These are phyloP conservation scores for Marvania coccoides DNA, from an alignment of 139 green algal genomes.

Conservation along the genomic window DNA sequence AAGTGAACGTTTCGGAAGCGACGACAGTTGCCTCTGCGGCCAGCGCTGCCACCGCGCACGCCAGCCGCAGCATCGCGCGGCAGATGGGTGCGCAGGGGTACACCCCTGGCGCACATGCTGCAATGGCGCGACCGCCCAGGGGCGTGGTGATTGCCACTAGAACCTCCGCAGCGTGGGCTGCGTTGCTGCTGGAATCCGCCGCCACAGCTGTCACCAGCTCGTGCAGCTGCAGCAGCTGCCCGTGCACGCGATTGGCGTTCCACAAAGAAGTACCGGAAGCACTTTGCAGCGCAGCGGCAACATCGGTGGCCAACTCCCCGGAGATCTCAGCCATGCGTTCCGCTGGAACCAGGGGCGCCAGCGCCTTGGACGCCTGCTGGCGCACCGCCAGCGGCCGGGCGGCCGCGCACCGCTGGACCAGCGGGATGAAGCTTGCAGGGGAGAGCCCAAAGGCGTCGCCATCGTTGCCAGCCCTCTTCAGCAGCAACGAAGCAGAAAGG, in stretches of 20 bases:
- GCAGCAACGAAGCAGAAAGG: no score
- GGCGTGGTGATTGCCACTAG: slow-evolving; percentile 1
- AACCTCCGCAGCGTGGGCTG: background rate
- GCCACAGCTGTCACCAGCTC: slow-evolving; percentile 27
- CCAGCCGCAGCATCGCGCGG: slow-evolving; percentile 7
- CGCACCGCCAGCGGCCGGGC: slow-evolving; percentile 50
- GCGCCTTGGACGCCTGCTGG: slow-evolving; percentile 52
- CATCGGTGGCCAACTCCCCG: background rate
- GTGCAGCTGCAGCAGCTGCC: slow-evolving; percentile 49
- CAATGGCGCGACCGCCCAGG: slow-evolving; percentile 6
- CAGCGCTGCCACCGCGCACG: slow-evolving; percentile 6
- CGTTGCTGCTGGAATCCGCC: background rate
- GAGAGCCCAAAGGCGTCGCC: no score
- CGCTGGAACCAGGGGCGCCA: slow-evolving; percentile 56
- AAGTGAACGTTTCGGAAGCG: background rate
- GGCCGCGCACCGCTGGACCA: slow-evolving; percentile 42
- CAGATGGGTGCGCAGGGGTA: slow-evolving; percentile 6
- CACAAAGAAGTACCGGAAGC: background rate
- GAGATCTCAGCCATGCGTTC: background rate
- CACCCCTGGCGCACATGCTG: background rate
- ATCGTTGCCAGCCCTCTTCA: no score
- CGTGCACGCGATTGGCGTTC: slow-evolving; percentile 35
- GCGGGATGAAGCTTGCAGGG: slow-evolving; percentile 50
- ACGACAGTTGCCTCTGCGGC: background rate
- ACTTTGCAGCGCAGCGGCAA: background rate